A percentile compares a stretch with the other conserved stretches of the same genome.
Evolutionary conservation across 140 eudicot species (phyloP).

Genomic region (Bidens hawaiensis): DNA sequence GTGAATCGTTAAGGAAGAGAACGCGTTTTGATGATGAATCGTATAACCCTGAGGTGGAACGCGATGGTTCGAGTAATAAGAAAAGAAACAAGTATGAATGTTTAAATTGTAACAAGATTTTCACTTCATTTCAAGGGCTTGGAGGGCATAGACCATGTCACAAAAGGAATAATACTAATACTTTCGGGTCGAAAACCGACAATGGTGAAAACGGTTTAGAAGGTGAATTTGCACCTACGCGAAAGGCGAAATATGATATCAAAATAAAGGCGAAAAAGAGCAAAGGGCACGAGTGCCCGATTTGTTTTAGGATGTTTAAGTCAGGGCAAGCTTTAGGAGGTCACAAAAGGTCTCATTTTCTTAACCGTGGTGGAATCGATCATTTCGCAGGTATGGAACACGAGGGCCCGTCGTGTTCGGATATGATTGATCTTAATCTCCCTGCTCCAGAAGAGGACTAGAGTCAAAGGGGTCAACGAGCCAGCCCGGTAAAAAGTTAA

Average conservation of each 20-base stretch:
- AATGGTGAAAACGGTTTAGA: slow-evolving; percentile 40
- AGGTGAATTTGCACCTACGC: slow-evolving; percentile 18
- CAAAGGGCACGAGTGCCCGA: slow-evolving; percentile 43
- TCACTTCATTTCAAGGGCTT: slow-evolving; percentile 70
- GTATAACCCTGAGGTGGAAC: slow-evolving; percentile 26
- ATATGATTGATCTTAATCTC: slow-evolving; percentile 71
- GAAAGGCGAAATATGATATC: slow-evolving; percentile 25
- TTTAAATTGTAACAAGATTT: slow-evolving; percentile 50
- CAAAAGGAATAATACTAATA: slow-evolving; percentile 38
- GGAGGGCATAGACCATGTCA: slow-evolving; percentile 81
- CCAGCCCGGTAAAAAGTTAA: neutral
- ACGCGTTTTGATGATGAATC: slow-evolving; percentile 18
- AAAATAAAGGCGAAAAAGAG: slow-evolving; percentile 32
- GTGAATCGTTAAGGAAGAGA: slow-evolving; percentile 39
- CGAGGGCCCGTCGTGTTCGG: slow-evolving; percentile 31
- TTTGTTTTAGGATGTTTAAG: slow-evolving; percentile 37
- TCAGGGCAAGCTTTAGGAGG: slow-evolving; percentile 55
- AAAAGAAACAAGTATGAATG: slow-evolving; percentile 67
- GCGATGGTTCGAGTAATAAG: slow-evolving; percentile 25
- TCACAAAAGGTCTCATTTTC: slow-evolving; percentile 58
- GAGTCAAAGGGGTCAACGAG: slow-evolving; percentile 26
- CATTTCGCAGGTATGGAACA: slow-evolving; percentile 19
- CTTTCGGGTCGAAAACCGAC: slow-evolving; percentile 24
- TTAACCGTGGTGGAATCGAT: slow-evolving; percentile 34
- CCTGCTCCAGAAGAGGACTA: slow-evolving; percentile 67